Evolutionary conservation across 2,329 filamentous ascomycete genomes (phyloP).

Genomic region (Diplodia scrobiculata): DNA sequence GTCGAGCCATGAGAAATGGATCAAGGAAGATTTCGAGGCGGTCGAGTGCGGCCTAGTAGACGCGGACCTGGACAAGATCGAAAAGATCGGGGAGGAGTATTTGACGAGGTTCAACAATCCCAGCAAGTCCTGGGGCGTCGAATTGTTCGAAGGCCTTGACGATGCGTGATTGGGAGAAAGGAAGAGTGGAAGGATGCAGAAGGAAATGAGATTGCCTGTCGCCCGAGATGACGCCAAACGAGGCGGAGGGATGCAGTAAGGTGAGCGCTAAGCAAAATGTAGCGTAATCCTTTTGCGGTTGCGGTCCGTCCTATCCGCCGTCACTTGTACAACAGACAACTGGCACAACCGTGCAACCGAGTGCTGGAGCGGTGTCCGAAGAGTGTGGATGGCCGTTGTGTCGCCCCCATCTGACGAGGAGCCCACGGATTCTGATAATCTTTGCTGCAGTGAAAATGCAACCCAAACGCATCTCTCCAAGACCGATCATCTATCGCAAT

Average conservation of each 20-base stretch:
- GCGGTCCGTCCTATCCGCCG: background rate
- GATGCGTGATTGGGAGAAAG: slow-evolving; percentile 18
- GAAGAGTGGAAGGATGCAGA: slow-evolving; percentile 10
- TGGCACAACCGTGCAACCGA: background rate
- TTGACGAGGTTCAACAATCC: slow-evolving; percentile 47
- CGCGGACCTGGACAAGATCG: slow-evolving; percentile 44
- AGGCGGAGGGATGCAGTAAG: background rate
- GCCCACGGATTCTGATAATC: background rate
- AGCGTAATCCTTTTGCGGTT: background rate
- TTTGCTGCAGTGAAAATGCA: background rate
- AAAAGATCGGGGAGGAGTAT: slow-evolving; percentile 39
- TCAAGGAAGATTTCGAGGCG: slow-evolving; percentile 50
- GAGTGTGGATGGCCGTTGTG: background rate
- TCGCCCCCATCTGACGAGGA: background rate
- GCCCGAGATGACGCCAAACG: background rate
- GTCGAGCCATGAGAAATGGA: slow-evolving; percentile 48
- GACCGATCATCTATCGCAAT: slow-evolving; percentile 4
- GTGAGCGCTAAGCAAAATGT: slow-evolving; percentile 11
- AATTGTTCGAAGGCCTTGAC: slow-evolving; percentile 50
- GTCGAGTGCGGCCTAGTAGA: slow-evolving; percentile 42
- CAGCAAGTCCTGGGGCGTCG: slow-evolving; percentile 45
- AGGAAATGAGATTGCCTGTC: background rate
- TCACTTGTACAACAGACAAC: background rate
- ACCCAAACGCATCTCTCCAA: background rate
- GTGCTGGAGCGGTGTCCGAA: background rate